Percentiles rank a stretch among this genome's conserved stretches.
Conservation (phyloP, 1,284 basidiomycete genomes). For the Moesziomyces sp. region DNA sequence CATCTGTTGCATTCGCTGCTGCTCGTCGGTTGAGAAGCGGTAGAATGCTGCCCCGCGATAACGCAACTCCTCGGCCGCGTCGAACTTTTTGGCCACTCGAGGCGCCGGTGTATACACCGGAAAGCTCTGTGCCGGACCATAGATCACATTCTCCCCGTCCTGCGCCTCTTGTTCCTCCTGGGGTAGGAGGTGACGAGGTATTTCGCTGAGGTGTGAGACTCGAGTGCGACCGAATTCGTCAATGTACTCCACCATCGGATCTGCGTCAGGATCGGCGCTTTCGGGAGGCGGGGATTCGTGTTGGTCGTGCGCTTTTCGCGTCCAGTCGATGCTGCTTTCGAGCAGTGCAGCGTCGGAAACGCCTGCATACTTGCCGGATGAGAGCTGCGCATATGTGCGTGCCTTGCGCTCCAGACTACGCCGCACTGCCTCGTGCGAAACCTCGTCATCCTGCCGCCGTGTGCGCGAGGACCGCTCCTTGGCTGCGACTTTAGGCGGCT, state of each 20-base stretch:
- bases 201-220: conserved; percentile 77
- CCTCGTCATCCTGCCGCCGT: no score
- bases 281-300: conserved; percentile 10
- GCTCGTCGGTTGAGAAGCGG: conserved; percentile 84
- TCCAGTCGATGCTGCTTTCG: conserved; percentile 83
- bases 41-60: conserved; percentile 90
- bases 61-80: conserved; percentile 81
- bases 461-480: no score
- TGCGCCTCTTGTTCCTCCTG: conserved; percentile 5
- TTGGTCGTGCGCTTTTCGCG: conserved; percentile 69
- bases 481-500: no score
- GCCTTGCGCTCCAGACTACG: conserved; percentile 79
- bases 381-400: conserved; percentile 81
- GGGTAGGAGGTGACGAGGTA: conserved; percentile 76
- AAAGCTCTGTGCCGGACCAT: conserved; percentile 72
- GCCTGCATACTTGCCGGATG: conserved; percentile 82
- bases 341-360: conserved; percentile 72
- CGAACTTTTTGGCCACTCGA: conserved; percentile 71
- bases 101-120: conserved; percentile 75
- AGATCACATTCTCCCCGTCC: conserved; percentile 38
- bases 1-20: conserved; percentile 79
- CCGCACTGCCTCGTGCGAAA: conserved; percentile 69
- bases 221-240: conserved; percentile 85
- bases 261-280: conserved; percentile 54
- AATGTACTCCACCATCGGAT: conserved; percentile 82